Conservation (phyloP, 225 moss, liverwort and hornwort species). For the Marchantia paleacea region DNA sequence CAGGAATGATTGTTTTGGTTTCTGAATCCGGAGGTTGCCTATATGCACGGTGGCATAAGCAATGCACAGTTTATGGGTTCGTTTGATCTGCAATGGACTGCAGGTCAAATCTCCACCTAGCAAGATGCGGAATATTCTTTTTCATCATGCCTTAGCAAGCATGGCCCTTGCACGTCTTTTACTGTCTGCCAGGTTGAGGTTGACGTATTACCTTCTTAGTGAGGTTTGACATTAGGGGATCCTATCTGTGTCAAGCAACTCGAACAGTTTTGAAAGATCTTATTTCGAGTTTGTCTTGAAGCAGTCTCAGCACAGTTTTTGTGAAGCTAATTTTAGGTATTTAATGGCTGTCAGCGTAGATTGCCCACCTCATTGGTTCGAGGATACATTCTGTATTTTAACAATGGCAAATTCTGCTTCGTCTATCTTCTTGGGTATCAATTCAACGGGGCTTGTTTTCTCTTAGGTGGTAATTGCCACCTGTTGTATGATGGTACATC, state of each 20-base stretch:
- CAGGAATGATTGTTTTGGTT: not conserved
- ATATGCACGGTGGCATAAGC: not conserved
- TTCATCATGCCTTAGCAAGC: conserved; percentile 10
- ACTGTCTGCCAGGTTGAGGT: conserved; percentile 20
- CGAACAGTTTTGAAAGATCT: conserved; percentile 21
- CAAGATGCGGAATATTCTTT: conserved; percentile 4
- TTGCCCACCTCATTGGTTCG: conserved; percentile 14
- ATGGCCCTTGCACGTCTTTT: conserved; percentile 17
- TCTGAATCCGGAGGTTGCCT: not conserved
- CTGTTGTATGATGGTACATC: not conserved
- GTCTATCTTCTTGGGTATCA: not conserved
- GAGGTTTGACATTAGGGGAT: conserved; percentile 19
- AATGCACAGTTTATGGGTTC: not conserved
- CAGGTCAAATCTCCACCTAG: not conserved
- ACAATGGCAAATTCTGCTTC: conserved; percentile 20
- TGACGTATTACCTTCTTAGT: conserved; percentile 15
- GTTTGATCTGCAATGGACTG: not conserved
- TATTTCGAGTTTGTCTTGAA: conserved; percentile 21
- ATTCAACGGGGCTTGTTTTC: not conserved
- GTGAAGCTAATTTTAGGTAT: conserved; percentile 20
- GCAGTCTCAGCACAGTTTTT: conserved; percentile 18
- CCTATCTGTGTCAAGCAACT: conserved; percentile 12
- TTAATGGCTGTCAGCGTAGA: conserved; percentile 21
- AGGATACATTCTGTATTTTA: conserved; percentile 26
- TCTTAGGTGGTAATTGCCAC: not conserved